phyloP scores from a whole-genome alignment of 768 basidiomycete species.

The Mycena haematopus region DNA sequence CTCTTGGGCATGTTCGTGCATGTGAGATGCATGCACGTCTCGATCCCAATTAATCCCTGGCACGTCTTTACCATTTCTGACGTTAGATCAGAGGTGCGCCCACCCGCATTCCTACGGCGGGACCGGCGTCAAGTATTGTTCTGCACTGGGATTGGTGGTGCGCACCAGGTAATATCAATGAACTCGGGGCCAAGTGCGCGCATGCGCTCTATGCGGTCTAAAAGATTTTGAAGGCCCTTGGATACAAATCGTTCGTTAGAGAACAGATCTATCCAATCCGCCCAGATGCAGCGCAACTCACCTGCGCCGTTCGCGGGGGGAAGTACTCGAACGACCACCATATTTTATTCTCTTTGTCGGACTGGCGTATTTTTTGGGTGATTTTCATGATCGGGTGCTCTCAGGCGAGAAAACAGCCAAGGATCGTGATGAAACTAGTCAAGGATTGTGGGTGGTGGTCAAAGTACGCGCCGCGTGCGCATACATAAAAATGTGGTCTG shows the following conservation, averaged over 20 bases:
- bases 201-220: constrained; percentile 99
- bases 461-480: not conserved
- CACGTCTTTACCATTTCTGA: constrained; percentile 94
- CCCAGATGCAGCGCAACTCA: constrained; percentile 38
- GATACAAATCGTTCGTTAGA: constrained; percentile 8
- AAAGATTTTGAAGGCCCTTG: constrained; percentile 91
- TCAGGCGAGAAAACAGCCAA: constrained; percentile 1
- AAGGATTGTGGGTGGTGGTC: constrained; percentile 19
- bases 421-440: constrained; percentile 26
- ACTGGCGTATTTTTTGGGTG: constrained; percentile 90
- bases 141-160: constrained; percentile 7
- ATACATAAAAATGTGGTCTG: too few relatives aligned
- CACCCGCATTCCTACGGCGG: constrained; percentile 87
- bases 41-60: constrained; percentile 90
- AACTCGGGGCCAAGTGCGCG: constrained; percentile 94
- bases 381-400: constrained; percentile 77
- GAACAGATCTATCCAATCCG: not conserved
- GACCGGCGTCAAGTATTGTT: constrained; percentile 5
- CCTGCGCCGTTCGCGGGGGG: constrained; percentile 96
- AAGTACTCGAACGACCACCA: constrained; percentile 99
- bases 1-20: constrained; percentile 98
- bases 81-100: constrained; percentile 92
- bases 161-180: constrained; percentile 95
- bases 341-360: constrained; percentile 81
- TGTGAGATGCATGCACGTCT: constrained; percentile 98